A percentile compares a stretch with the other conserved stretches of the same genome.
These are phyloP conservation scores for Trichoderma koningii DNA, from an alignment of 2,329 filamentous ascomycete genomes.

Conservation along the genomic window DNA sequence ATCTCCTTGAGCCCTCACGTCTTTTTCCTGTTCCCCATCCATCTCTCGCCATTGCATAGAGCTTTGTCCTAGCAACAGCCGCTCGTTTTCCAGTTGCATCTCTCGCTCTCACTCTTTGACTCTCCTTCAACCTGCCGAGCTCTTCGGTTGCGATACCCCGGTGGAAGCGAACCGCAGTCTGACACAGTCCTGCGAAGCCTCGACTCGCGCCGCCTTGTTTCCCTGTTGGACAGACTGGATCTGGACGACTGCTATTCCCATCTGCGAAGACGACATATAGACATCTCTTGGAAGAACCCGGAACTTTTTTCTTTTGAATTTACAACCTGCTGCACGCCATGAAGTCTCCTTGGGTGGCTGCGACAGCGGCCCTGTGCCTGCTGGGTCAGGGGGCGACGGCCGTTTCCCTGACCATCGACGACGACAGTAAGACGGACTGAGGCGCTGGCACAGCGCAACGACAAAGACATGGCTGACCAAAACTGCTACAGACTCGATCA, in stretches of 20 bases:
- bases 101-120: constrained; percentile 9
- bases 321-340: neutral
- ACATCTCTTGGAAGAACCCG: neutral
- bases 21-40: neutral
- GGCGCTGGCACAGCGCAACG: neutral
- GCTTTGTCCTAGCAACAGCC: constrained; percentile 14
- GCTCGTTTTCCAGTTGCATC: constrained; percentile 7
- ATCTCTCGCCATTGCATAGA: constrained; percentile 14
- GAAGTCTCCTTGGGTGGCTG: constrained; percentile 19
- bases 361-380: constrained; percentile 20
- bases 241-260: constrained; percentile 13
- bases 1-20: constrained; percentile 6
- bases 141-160: constrained; percentile 17
- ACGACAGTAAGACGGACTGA: constrained; percentile 17
- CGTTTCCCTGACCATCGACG: constrained; percentile 2
- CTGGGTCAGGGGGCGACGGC: constrained; percentile 23
- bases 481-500: constrained; percentile 51
- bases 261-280: neutral
- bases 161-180: neutral
- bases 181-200: neutral
- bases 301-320: neutral
- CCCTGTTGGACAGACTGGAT: constrained; percentile 23
- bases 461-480: neutral
- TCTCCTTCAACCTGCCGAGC: constrained; percentile 12
- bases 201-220: constrained; percentile 4